Conservation (phyloP, 495 filamentous ascomycete species). For the Cercophora samala region DNA sequence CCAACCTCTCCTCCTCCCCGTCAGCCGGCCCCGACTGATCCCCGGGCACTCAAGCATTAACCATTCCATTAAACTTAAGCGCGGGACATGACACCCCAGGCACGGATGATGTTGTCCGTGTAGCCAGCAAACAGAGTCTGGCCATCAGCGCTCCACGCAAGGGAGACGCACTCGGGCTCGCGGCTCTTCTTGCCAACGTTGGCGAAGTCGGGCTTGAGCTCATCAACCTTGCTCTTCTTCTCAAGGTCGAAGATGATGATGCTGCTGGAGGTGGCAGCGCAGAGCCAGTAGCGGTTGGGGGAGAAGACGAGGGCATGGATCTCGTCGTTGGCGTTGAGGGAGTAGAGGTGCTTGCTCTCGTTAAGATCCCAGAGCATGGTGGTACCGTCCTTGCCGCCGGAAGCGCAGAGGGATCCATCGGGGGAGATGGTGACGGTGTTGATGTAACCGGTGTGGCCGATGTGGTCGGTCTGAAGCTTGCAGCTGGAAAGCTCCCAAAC, state of each 20-base stretch:
- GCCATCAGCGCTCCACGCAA: slow-evolving; percentile 97
- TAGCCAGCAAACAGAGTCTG: slow-evolving; percentile 99
- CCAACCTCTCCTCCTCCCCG: slow-evolving; percentile 10
- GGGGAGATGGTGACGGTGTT: slow-evolving; percentile 99
- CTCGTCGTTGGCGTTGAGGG: slow-evolving; percentile 97
- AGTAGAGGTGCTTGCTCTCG: slow-evolving; percentile 99
- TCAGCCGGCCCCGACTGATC: slow-evolving; percentile 19
- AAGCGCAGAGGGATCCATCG: slow-evolving; percentile 98
- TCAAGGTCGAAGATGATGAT: slow-evolving; percentile 99
- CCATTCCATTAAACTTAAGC: slow-evolving; percentile 39
- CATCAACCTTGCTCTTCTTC: slow-evolving; percentile 99
- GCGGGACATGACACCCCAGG: slow-evolving; percentile 93
- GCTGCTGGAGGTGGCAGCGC: slow-evolving; percentile 89
- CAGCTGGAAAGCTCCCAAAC: slow-evolving; percentile 99
- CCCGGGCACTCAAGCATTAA: slow-evolving; percentile 17
- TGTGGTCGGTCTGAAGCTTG: slow-evolving; percentile 99
- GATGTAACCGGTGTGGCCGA: slow-evolving; percentile 99
- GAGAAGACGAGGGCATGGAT: slow-evolving; percentile 99
- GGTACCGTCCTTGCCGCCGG: slow-evolving; percentile 98
- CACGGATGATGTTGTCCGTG: slow-evolving; percentile 99
- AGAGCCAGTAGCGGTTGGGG: slow-evolving; percentile 99
- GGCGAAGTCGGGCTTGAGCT: slow-evolving; percentile 98
- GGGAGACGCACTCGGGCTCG: slow-evolving; percentile 94
- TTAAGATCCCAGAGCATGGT: slow-evolving; percentile 99
- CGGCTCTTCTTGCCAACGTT: slow-evolving; percentile 97